A percentile compares a stretch with the other conserved stretches of the same genome.
Conservation (phyloP, 208 protist genomes). For the Wallacemonas sp. region DNA sequence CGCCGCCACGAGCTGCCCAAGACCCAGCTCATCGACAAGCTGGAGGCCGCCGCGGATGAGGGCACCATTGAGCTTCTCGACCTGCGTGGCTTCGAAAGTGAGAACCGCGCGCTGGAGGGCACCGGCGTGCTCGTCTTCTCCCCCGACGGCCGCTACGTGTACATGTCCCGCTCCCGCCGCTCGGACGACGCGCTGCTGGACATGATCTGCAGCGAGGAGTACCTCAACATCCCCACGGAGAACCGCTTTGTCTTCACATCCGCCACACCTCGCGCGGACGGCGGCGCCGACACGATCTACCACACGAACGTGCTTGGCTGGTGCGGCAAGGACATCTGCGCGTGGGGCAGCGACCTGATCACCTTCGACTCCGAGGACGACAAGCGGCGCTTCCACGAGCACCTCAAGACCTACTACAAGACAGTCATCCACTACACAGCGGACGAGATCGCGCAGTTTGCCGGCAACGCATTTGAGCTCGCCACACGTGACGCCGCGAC, state of each 20-base stretch:
- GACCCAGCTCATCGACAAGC: conserved; percentile 48
- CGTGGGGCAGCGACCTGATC: conserved; percentile 66
- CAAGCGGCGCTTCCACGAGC: conserved; percentile 55
- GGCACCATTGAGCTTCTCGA: conserved; percentile 67
- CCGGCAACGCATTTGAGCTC: conserved; percentile 76
- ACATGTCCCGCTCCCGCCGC: conserved; percentile 79
- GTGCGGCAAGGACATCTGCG: conserved; percentile 79
- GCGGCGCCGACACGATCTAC: conserved; percentile 35
- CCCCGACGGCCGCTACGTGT: conserved; percentile 64
- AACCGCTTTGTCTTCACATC: conserved; percentile 72
- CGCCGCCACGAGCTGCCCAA: conserved; percentile 65
- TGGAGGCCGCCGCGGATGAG: conserved; percentile 33
- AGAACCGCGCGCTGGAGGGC: conserved; percentile 60
- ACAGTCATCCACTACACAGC: conserved; percentile 59
- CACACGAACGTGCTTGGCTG: conserved; percentile 85
- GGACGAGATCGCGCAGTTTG: conserved; percentile 62
- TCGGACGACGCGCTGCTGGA: conserved; percentile 67
- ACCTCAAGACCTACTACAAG: conserved; percentile 61
- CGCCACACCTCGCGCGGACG: conserved; percentile 32
- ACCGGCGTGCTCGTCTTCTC: conserved; percentile 72
- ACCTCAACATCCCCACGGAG: conserved; percentile 77
- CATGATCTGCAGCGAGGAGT: conserved; percentile 58
- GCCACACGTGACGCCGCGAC: conserved; percentile 21
- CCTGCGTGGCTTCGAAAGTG: conserved; percentile 58
- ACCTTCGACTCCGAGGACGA: conserved; percentile 50